A percentile compares a stretch with the other conserved stretches of the same genome.
phyloP scores from a whole-genome alignment of 2,329 filamentous ascomycete genomes.

The Ophiostoma pallidulum region DNA sequence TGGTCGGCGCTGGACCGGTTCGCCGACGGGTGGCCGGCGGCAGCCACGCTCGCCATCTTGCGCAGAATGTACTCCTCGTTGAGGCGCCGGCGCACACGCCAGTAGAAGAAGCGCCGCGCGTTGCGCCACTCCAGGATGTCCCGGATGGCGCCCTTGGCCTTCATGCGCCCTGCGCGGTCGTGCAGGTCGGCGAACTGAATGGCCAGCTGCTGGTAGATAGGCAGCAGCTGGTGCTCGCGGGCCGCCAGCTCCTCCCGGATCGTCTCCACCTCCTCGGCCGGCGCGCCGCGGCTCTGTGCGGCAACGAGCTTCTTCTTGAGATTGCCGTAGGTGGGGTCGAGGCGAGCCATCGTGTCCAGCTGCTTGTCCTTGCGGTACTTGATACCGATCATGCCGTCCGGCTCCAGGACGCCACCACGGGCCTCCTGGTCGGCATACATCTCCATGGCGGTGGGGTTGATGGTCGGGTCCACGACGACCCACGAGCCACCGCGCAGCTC shows the following conservation, averaged over 20 bases:
- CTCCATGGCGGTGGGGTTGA: constrained; percentile 94
- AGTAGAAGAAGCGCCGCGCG: constrained; percentile 97
- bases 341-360: constrained; percentile 90
- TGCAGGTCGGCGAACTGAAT: constrained; percentile 95
- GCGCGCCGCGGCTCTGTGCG: constrained; percentile 49
- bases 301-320: constrained; percentile 67
- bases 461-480: constrained; percentile 98
- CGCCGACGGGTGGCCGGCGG: constrained; percentile 23
- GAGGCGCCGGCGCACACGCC: constrained; percentile 90
- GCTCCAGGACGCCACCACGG: constrained; percentile 93
- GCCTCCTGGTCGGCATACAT: constrained; percentile 97
- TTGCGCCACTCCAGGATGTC: constrained; percentile 76
- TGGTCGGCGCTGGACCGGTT: constrained; percentile 25
- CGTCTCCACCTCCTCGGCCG: constrained; percentile 62
- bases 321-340: constrained; percentile 73
- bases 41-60: constrained; percentile 54
- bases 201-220: constrained; percentile 91
- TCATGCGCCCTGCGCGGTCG: constrained; percentile 94
- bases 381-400: constrained; percentile 96
- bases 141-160: constrained; percentile 92
- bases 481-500: constrained; percentile 98
- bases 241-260: constrained; percentile 77
- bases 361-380: constrained; percentile 98
- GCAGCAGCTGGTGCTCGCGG: constrained; percentile 81
- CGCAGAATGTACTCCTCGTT: constrained; percentile 97